phyloP scores from a whole-genome alignment of 306 rosid species.

The Cicer judaicum region DNA sequence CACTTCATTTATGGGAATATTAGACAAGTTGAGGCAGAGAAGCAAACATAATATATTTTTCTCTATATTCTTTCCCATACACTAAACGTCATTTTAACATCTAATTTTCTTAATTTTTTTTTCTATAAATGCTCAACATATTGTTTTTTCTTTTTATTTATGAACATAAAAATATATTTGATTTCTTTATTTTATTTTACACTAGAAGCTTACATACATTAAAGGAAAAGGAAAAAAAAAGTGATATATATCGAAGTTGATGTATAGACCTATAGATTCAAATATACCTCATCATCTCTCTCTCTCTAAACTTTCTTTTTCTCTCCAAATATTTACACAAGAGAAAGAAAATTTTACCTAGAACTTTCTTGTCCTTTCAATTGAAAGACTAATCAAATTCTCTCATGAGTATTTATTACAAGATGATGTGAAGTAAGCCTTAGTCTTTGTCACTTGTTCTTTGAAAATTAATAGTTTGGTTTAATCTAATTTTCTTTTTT shows the following conservation, averaged over 20 bases:
- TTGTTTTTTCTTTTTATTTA: constrained; percentile 36
- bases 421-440: constrained; percentile 34
- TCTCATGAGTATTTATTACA: constrained; percentile 41
- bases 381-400: constrained; percentile 44
- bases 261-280: constrained; percentile 51
- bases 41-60: constrained; percentile 36
- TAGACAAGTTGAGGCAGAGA: constrained; percentile 47
- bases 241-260: constrained; percentile 54
- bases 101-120: constrained; percentile 30
- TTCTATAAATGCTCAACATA: constrained; percentile 31
- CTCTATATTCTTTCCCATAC: constrained; percentile 36
- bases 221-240: constrained; percentile 28
- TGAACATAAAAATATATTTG: constrained; percentile 21
- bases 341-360: constrained; percentile 38
- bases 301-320: constrained; percentile 27
- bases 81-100: constrained; percentile 38
- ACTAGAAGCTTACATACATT: constrained; percentile 18
- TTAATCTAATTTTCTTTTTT: constrained; percentile 27
- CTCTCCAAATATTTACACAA: constrained; percentile 43
- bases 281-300: constrained; percentile 35
- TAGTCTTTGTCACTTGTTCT: constrained; percentile 3
- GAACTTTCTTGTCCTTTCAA: constrained; percentile 55
- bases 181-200: constrained; percentile 31
- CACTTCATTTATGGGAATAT: constrained; percentile 48
- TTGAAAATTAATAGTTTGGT: neutral